Evolutionary conservation across 805 yeast species (phyloP), one percentile per base, ranked within the genome.

Genomic region (Candida insectalens): DNA sequence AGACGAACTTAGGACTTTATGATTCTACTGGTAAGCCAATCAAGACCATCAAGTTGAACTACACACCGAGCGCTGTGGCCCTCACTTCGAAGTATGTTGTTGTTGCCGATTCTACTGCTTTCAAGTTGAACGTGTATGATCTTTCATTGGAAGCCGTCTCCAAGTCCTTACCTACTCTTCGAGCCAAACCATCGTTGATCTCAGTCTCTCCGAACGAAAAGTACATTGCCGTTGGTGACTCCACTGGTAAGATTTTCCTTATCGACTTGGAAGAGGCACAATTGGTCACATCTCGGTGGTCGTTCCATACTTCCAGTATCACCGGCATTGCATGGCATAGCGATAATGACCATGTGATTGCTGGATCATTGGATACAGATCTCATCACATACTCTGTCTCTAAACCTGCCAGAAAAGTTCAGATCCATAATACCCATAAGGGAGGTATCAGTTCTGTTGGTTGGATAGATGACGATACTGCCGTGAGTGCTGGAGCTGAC

Each of bases 261-360:
- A 85, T 74, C 57, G 67, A 74, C 42, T 53, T 75, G 5, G 54
- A 53, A 2, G 76, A 74, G 26, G 70, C 63, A 33, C 44, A 68
- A 3, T 60, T 83, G 6, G 68, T 77, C 25, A 85, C 97, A 2
- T 74, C 94, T 0, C 73, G 96, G 52, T 92, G 99, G 99, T 79
- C 94, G 0, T 89, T 84, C 75, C 96, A 92, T 54, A 83, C 88
- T 2, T 79, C 95, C 36, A 76, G 71, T 36, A 80, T 92, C 41
- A 75, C 74, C 38, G 70, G 77, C 20, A 82, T 92, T 31, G 57
- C 74, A 17, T 92, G 97, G 98, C 71, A 77, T 29, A 62, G 62
- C 7, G 87, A 81, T 45, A 78, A 83, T 36, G 74, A 78, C 44
- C 76, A 70, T 44, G 68, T 83, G 29, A 83, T 77, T 15, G 76